Base-by-base conservation (phyloP, 768 basidiomycete species). In the Cytidiella melzeri region DNA sequence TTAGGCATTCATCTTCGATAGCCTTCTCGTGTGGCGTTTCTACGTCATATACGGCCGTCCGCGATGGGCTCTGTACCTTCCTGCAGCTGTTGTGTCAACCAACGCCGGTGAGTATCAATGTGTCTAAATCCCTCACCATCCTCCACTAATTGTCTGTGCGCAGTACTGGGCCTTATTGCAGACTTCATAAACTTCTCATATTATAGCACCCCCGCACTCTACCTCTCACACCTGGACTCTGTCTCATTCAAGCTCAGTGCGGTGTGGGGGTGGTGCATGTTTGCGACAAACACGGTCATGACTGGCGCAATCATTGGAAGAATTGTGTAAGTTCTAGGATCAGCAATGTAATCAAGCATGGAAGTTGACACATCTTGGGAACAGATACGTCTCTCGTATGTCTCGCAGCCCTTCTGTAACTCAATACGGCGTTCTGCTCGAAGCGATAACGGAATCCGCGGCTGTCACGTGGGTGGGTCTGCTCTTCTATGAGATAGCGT, bases 391-490 rank as follows among this genome's bases (percentile, higher is more conserved):
- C 43, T 23, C 27, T 6, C 3, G 2, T 23, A 34, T 7, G 30
- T 15, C 9, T 15, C 9, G 15, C 15, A 34, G 7, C 30, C 9
- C 30, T 34, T 15, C 30, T 34, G 7, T 15, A 15, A 7, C 15
- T 23, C 43, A 9, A 26, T 52, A 57, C 25, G 21, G 18, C 12
- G 41, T 34, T 0, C 41, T 51, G 18, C 21, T 58, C 26, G 49
- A 51, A 12, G 60, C 58, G 4, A 43, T 55, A 38, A 54, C 60
- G 47, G 60, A 60, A 47, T 57, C 60, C 12, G 60, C 60, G 13
- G 25, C 55, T 4, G 55, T 60, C 5, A 61, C 60, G 19, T 61
- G 60, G 60, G 30, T 61, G n/a, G 60, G 60, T 5, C 52, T 61
- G n/a, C 46, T 61, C 5, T 36, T 61, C 18, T 51, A 48, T 39